Conservation (phyloP, 257 asterid species). For the Anisodus tanguticus region DNA sequence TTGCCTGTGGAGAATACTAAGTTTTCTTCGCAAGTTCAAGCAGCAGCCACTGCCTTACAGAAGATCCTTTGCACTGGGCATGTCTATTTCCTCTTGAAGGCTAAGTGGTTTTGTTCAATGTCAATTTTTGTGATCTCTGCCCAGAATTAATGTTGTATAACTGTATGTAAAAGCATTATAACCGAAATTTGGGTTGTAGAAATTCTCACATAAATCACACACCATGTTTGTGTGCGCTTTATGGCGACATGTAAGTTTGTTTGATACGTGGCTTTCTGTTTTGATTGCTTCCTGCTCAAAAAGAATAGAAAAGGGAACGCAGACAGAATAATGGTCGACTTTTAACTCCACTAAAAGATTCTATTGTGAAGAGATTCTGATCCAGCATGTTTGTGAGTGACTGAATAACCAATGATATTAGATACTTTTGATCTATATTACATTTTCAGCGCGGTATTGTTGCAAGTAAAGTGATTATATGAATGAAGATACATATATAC, state of each 20-base stretch:
- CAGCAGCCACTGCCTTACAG: background rate
- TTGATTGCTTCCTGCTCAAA: background rate
- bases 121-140: background rate
- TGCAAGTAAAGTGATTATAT: no score
- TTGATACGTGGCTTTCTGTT: background rate
- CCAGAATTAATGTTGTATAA: conserved; percentile 10
- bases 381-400: no score
- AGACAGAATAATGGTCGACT: background rate
- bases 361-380: no score
- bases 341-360: background rate
- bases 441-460: background rate
- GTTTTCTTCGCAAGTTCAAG: conserved; percentile 13
- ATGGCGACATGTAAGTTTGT: background rate
- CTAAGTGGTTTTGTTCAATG: background rate
- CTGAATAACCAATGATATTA: no score
- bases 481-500: background rate
- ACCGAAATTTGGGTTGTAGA: background rate
- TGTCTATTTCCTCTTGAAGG: background rate
- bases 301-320: background rate
- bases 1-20: background rate
- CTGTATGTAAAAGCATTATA: background rate
- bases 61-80: background rate
- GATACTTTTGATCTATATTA: no score
- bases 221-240: background rate
- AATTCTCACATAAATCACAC: background rate